Evolutionary conservation across 257 asterid genomes (phyloP).

Genomic region (Salvia hispanica): DNA sequence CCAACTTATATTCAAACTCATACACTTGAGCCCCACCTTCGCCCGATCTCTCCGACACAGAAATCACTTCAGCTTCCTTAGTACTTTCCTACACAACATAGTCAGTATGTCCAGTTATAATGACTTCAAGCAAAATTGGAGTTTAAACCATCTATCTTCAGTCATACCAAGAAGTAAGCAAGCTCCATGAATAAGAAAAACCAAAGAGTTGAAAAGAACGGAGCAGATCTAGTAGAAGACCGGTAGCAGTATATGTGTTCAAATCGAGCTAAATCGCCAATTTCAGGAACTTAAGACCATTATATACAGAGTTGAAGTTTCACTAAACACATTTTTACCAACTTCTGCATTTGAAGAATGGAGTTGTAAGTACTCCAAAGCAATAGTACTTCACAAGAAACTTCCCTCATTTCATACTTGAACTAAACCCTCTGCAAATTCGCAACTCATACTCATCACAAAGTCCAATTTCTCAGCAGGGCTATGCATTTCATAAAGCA

Average conservation of each 20-base stretch:
- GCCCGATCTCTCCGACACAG: slow-evolving; percentile 72
- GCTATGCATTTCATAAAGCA: background rate
- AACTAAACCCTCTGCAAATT: background rate
- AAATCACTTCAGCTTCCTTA: slow-evolving; percentile 74
- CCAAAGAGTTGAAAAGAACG: background rate
- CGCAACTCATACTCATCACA: background rate
- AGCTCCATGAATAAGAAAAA: background rate
- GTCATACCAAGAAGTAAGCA: background rate
- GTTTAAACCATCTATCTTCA: background rate
- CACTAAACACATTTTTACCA: background rate
- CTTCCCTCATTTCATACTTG: background rate
- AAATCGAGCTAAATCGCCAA: background rate
- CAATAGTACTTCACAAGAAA: background rate
- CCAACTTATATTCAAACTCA: slow-evolving; percentile 87
- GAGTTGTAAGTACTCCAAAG: background rate
- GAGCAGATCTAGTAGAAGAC: background rate
- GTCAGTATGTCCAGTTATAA: background rate
- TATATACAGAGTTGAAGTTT: background rate
- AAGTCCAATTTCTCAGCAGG: background rate
- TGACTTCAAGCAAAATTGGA: background rate
- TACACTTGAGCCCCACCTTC: slow-evolving; percentile 69
- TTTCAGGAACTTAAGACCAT: background rate
- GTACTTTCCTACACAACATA: slow-evolving; percentile 69
- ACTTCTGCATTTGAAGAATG: background rate
- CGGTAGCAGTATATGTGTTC: background rate